These are phyloP conservation scores for Phytophthora crassamura DNA, from an alignment of 352 stramenopile species.

Conservation along the genomic window DNA sequence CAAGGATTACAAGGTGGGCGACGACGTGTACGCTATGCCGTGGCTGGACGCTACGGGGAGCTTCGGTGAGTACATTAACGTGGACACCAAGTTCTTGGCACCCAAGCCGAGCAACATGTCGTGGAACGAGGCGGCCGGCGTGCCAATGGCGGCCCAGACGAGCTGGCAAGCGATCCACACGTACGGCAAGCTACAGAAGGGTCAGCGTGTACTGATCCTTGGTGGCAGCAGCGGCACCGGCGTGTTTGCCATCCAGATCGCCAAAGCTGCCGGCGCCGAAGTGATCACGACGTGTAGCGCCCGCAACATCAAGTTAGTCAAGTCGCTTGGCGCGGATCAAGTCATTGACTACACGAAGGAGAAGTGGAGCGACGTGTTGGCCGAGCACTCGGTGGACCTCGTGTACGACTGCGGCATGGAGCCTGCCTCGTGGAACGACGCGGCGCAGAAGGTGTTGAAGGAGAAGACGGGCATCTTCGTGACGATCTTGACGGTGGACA, in stretches of 20 bases:
- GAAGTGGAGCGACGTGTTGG: slow-evolving; percentile 44
- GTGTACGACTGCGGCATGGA: slow-evolving; percentile 42
- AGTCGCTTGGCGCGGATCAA: slow-evolving; percentile 47
- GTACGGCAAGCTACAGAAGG: slow-evolving; percentile 25
- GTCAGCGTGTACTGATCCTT: slow-evolving; percentile 34
- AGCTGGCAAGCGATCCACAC: slow-evolving; percentile 41
- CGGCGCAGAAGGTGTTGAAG: too few species aligned
- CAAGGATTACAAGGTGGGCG: too few species aligned
- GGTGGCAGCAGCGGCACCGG: slow-evolving; percentile 60
- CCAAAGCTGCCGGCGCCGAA: slow-evolving; percentile 36
- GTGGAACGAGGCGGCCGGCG: slow-evolving; percentile 44
- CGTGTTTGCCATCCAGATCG: slow-evolving; percentile 60
- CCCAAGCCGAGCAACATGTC: slow-evolving; percentile 49
- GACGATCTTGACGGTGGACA: too few species aligned
- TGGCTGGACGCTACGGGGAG: too few species aligned
- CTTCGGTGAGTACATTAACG: too few species aligned
- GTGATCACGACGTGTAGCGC: slow-evolving; percentile 46
- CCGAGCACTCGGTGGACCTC: slow-evolving; percentile 38
- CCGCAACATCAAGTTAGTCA: slow-evolving; percentile 44
- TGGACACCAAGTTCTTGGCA: slow-evolving; percentile 38
- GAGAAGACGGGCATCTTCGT: too few species aligned
- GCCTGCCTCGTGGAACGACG: slow-evolving; percentile 30
- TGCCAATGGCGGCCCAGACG: slow-evolving; percentile 39
- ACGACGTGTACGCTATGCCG: too few species aligned
- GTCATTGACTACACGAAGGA: slow-evolving; percentile 54